phyloP scores from a whole-genome alignment of 805 yeast genomes.

The Yarrowia sp. region DNA sequence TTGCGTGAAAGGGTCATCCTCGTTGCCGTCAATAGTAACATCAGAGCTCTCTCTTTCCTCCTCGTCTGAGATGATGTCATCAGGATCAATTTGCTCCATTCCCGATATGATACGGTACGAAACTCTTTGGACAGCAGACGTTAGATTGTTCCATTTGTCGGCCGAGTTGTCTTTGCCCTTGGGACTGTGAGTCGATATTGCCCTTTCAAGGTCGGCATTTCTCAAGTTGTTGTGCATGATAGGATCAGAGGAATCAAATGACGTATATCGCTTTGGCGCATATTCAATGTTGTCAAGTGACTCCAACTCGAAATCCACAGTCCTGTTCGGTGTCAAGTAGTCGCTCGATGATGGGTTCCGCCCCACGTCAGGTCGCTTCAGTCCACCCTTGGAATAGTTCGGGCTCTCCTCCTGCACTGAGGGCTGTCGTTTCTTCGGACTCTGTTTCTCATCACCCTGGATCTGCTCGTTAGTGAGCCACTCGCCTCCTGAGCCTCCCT shows the following conservation, averaged over 20 bases:
- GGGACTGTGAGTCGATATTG: neutral
- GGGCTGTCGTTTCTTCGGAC: neutral
- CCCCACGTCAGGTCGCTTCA: neutral
- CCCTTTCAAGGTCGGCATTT: conserved; percentile 3
- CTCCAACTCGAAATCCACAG: conserved; percentile 1
- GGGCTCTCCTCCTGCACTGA: neutral
- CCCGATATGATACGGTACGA: conserved; percentile 10
- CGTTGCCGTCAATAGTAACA: neutral
- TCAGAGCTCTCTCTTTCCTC: neutral
- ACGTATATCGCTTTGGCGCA: neutral
- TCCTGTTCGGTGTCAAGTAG: conserved; percentile 1
- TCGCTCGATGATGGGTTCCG: neutral
- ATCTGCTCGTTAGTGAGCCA: conserved; percentile 3
- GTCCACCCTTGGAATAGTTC: neutral
- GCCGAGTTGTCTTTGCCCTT: neutral
- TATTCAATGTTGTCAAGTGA: neutral
- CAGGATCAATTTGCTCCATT: neutral
- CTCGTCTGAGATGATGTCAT: neutral
- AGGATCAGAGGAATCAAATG: neutral
- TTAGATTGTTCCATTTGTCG: conserved; percentile 3
- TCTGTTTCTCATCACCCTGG: neutral
- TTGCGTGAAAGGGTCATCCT: neutral
- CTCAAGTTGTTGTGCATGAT: neutral
- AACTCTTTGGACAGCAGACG: conserved; percentile 2
- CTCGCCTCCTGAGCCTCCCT: conserved; percentile 15